Evolutionary conservation across 164 flowering plant genomes (phyloP).

Genomic region (Paratinospora sagittata): DNA sequence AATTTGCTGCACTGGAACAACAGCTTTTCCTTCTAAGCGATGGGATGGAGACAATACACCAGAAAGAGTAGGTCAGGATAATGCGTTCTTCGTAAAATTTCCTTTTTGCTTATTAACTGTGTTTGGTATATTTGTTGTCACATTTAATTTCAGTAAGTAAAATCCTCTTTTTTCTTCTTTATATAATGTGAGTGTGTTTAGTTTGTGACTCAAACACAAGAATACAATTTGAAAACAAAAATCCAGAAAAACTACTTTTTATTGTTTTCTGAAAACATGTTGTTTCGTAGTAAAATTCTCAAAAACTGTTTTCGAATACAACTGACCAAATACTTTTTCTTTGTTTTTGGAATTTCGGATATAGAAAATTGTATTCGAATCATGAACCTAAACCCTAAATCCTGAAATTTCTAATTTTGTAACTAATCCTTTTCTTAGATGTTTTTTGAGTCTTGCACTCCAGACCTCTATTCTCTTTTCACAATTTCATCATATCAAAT

Average conservation of each 20-base stretch:
- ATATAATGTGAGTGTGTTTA: too few species aligned
- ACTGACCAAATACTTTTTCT: neutral
- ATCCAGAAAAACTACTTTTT: too few species aligned
- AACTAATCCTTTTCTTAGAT: neutral
- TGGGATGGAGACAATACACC: conserved; percentile 97
- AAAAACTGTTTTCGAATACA: too few species aligned
- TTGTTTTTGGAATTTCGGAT: neutral
- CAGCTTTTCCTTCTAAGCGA: conserved; percentile 91
- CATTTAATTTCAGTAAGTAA: neutral
- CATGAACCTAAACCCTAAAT: too few species aligned
- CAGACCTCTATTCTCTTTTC: neutral
- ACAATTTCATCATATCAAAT: neutral
- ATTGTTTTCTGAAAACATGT: too few species aligned
- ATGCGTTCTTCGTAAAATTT: conserved; percentile 10
- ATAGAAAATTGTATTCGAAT: too few species aligned
- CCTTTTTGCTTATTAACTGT: neutral
- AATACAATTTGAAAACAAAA: too few species aligned
- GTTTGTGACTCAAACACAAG: too few species aligned
- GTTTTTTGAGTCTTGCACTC: neutral
- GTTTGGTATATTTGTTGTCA: neutral
- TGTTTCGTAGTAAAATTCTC: too few species aligned
- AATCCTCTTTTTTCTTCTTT: neutral
- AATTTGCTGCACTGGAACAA: conserved; percentile 94
- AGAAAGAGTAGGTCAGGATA: conserved; percentile 82
- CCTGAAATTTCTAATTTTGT: neutral